Conservation (phyloP, 257 asterid species). For the Scutellaria minor region DNA sequence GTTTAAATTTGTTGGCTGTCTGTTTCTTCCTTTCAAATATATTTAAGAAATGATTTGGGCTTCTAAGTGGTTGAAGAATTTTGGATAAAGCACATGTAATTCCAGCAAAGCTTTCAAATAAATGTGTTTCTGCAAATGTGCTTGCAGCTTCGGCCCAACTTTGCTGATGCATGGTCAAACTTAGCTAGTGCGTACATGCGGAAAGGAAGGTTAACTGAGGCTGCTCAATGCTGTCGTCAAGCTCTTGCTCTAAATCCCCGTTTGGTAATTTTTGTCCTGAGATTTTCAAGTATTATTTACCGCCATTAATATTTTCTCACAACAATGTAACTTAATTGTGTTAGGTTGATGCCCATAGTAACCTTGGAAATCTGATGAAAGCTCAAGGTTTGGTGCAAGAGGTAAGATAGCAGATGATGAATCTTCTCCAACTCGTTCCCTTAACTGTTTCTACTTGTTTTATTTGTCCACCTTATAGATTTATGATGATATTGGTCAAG, state of each 20-base stretch:
- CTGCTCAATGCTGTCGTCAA: slow-evolving; percentile 99
- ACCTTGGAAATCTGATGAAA: slow-evolving; percentile 98
- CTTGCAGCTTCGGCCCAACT: slow-evolving; percentile 97
- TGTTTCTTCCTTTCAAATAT: neutral
- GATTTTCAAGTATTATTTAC: slow-evolving; percentile 2
- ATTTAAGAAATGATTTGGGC: neutral
- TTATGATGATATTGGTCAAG: neutral
- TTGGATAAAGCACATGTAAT: slow-evolving; percentile 18
- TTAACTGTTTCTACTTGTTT: slow-evolving; percentile 9
- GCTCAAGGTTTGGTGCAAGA: slow-evolving; percentile 96
- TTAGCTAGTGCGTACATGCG: slow-evolving; percentile 98
- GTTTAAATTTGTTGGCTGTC: slow-evolving; percentile 7
- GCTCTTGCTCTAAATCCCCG: slow-evolving; percentile 92
- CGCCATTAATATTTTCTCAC: slow-evolving; percentile 13
- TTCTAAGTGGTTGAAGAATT: slow-evolving; percentile 27
- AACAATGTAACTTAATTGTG: slow-evolving; percentile 31
- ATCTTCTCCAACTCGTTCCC: slow-evolving; percentile 5
- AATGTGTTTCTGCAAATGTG: slow-evolving; percentile 29
- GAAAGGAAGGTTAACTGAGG: slow-evolving; percentile 90
- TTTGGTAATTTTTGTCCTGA: slow-evolving; percentile 55
- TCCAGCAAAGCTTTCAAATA: slow-evolving; percentile 27
- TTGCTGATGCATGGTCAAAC: slow-evolving; percentile 99
- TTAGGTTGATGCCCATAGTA: slow-evolving; percentile 99
- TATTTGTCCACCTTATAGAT: slow-evolving; percentile 3
- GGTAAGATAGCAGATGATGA: slow-evolving; percentile 49